Base-by-base conservation (phyloP, 1,139 yeast species). In the Magnusiomyces magnusii region DNA sequence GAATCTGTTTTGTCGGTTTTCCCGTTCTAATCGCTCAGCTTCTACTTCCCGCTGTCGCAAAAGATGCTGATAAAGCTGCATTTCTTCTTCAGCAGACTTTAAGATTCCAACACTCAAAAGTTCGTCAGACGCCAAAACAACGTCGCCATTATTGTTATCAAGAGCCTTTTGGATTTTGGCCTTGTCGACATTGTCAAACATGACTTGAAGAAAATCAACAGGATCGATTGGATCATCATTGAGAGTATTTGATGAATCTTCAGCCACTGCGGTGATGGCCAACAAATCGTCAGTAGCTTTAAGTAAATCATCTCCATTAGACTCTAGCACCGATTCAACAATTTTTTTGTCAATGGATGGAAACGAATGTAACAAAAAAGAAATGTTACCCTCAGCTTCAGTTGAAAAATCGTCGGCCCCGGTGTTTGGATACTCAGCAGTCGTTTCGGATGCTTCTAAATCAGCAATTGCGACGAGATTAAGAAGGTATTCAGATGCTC, bases 401-500 rank as follows among this genome's bases (percentile, higher is more conserved):
- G n/a, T n/a, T n/a, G n/a, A n/a, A n/a, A n/a, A n/a, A n/a, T n/a
- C n/a, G n/a, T n/a, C n/a, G n/a, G 17, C 44, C 44, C 19, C 44
- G 17, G 17, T 10, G 44, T n/a, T 39, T 39, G 36, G 10, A 19
- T 2, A 21, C 3, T 34, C 21, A 51, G 39, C 7, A 21, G 21
- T 17, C 15, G 34, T 5, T 24, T 51, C 44, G 19, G 47, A 7
- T 2, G 17, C n/a, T 10, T 23, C 34, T 9, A 23, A 3, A n/a
- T 25, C 42, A 9, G 42, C n/a, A 23, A 51, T 36, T 5, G 54
- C 54, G 17, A 23, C 7, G 19, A 36, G 17, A 23, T 39, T 51
- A 15, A 60, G 31, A 9, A 60, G 58, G n/a, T 55, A 57, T 24
- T 60, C 62, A n/a, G 62, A 55, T 7, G 62, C 57, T 0, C 57